Percentiles rank a stretch among this genome's conserved stretches.
Conservation (phyloP, 2,329 filamentous ascomycete genomes). For the Lecanosticta acicola region DNA sequence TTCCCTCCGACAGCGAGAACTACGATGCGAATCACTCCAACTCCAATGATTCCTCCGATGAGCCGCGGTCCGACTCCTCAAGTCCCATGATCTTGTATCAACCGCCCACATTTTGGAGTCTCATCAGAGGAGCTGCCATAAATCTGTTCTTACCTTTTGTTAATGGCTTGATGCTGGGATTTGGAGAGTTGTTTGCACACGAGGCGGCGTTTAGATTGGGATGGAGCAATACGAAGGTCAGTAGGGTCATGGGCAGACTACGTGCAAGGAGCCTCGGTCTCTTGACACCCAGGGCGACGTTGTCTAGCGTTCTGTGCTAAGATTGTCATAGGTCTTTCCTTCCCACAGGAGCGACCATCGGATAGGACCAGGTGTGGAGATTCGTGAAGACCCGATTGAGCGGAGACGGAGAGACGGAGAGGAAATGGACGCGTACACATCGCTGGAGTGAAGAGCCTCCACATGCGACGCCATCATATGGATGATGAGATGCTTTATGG, state of each 20-base stretch:
- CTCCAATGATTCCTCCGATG: slow-evolving; percentile 48
- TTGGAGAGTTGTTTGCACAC: slow-evolving; percentile 93
- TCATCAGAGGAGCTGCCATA: slow-evolving; percentile 84
- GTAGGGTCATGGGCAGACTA: too few relatives aligned
- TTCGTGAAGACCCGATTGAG: slow-evolving; percentile 60
- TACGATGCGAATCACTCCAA: slow-evolving; percentile 55
- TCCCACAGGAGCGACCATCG: slow-evolving; percentile 56
- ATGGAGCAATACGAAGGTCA: slow-evolving; percentile 90
- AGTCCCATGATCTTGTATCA: slow-evolving; percentile 77
- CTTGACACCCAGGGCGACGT: slow-evolving; percentile 9
- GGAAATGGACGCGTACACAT: slow-evolving; percentile 60
- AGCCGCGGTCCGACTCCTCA: slow-evolving; percentile 57
- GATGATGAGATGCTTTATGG: neutral
- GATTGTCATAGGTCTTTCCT: slow-evolving; percentile 57
- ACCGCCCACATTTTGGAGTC: slow-evolving; percentile 78
- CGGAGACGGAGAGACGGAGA: slow-evolving; percentile 47
- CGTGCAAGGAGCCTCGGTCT: neutral
- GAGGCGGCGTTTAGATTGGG: slow-evolving; percentile 89
- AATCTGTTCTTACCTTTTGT: slow-evolving; percentile 94
- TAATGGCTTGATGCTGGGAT: slow-evolving; percentile 96
- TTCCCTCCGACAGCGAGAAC: slow-evolving; percentile 77
- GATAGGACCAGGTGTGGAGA: slow-evolving; percentile 77
- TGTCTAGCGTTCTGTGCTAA: too few relatives aligned
- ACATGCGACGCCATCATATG: neutral
- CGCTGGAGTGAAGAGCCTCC: slow-evolving; percentile 53